Percentiles rank a stretch among this genome's conserved stretches.
phyloP scores from a whole-genome alignment of 2,329 filamentous ascomycete genomes.

The Atkinsonella texensis region DNA sequence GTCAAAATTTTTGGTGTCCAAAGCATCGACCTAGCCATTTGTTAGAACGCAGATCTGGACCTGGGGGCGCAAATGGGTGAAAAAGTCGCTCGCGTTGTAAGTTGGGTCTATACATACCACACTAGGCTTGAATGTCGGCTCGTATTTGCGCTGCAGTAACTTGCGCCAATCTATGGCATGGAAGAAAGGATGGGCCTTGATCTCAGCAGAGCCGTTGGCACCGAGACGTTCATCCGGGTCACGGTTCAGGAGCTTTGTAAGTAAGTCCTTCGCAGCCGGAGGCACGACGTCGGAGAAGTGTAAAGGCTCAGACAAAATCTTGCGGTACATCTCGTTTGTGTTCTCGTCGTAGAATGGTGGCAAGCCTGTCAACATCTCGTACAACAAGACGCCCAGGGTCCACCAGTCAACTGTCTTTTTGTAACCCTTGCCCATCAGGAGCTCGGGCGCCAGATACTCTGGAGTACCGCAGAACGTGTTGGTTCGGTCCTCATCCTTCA shows the following conservation, averaged over 20 bases:
- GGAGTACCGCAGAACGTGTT: slow-evolving; percentile 98
- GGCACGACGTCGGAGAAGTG: slow-evolving; percentile 95
- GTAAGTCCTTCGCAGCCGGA: slow-evolving; percentile 80
- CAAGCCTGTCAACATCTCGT: slow-evolving; percentile 96
- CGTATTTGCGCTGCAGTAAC: slow-evolving; percentile 91
- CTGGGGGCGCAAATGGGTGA: too few species aligned
- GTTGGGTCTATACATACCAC: slow-evolving; percentile 54
- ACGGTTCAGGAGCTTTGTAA: slow-evolving; percentile 83
- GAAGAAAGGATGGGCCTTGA: slow-evolving; percentile 98
- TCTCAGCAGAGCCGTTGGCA: slow-evolving; percentile 88
- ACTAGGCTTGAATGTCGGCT: slow-evolving; percentile 93
- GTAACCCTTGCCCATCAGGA: slow-evolving; percentile 87
- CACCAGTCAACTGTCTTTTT: slow-evolving; percentile 99
- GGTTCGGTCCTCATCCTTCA: slow-evolving; percentile 98
- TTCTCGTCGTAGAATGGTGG: slow-evolving; percentile 99
- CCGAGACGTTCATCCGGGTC: slow-evolving; percentile 83
- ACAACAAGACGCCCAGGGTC: slow-evolving; percentile 91
- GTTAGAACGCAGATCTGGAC: background rate
- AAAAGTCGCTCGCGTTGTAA: too few species aligned
- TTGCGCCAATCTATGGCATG: slow-evolving; percentile 99
- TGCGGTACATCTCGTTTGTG: slow-evolving; percentile 98
- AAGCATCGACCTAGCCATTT: slow-evolving; percentile 56
- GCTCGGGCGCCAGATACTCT: slow-evolving; percentile 90
- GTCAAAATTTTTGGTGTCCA: slow-evolving; percentile 90
- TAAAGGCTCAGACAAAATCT: slow-evolving; percentile 91